Evolutionary conservation across 164 flowering plant species (phyloP).

Genomic region (Vitis rupestris): DNA sequence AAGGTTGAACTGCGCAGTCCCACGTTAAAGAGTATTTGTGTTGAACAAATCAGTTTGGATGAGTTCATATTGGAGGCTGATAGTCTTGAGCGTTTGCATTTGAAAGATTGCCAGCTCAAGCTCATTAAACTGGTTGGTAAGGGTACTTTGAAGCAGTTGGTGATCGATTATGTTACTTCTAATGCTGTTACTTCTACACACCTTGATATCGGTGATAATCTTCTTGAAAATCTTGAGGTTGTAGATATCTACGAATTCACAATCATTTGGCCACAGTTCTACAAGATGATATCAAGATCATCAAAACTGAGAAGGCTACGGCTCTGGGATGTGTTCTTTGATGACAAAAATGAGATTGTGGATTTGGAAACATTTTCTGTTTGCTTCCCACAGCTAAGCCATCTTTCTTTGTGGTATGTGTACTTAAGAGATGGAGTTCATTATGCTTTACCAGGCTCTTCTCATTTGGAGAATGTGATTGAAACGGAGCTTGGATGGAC

Average conservation of each 20-base stretch:
- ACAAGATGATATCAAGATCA: conserved; percentile 75
- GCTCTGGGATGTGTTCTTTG: conserved; percentile 85
- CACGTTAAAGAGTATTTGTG: conserved; percentile 83
- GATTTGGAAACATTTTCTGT: conserved; percentile 73
- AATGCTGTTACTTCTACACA: conserved; percentile 73
- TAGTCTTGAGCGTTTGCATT: conserved; percentile 61
- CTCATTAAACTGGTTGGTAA: conserved; percentile 74
- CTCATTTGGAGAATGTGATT: conserved; percentile 56
- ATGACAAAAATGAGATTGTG: conserved; percentile 76
- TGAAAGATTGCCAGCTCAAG: conserved; percentile 81
- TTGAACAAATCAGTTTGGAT: conserved; percentile 74
- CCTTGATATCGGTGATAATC: conserved; percentile 66
- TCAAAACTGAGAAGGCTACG: conserved; percentile 70
- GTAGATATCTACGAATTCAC: conserved; percentile 89
- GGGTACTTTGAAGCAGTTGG: conserved; percentile 60
- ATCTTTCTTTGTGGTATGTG: conserved; percentile 68
- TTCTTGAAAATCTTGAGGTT: conserved; percentile 68
- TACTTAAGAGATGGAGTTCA: conserved; percentile 62
- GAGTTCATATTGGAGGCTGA: conserved; percentile 87
- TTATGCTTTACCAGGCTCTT: conserved; percentile 61
- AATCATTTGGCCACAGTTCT: conserved; percentile 76
- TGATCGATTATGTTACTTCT: conserved; percentile 37
- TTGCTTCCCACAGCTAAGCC: conserved; percentile 68
- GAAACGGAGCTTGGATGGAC: conserved; percentile 86
- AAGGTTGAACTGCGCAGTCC: conserved; percentile 47